phyloP scores from a whole-genome alignment of 352 stramenopile genomes.

The Phytophthora foliorum region DNA sequence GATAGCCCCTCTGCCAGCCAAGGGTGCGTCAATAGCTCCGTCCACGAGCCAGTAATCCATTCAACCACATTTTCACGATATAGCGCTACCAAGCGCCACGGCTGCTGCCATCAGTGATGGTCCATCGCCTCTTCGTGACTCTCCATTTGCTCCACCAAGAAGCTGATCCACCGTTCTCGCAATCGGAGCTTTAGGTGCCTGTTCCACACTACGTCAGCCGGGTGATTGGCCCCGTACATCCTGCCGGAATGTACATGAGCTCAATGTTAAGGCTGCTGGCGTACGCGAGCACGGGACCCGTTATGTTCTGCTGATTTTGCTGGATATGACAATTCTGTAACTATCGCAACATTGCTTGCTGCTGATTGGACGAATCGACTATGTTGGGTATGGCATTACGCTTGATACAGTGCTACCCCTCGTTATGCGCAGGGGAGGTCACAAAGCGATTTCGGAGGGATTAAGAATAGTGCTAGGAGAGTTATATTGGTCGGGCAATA shows the following conservation, averaged over 20 bases:
- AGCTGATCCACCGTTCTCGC: neutral
- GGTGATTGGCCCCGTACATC: slow-evolving; percentile 7
- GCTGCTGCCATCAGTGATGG: neutral
- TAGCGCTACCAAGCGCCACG: neutral
- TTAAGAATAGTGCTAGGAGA: no score
- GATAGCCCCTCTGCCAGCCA: no score
- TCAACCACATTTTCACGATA: neutral
- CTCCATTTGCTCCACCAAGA: neutral
- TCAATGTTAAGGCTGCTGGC: slow-evolving; percentile 1
- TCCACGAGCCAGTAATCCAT: neutral
- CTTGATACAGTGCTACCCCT: no score
- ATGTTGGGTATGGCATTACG: no score
- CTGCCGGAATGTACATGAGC: slow-evolving; percentile 1
- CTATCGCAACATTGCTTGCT: no score
- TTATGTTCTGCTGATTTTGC: no score
- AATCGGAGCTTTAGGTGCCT: neutral
- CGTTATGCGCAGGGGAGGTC: no score
- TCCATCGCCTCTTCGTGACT: neutral
- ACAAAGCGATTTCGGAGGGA: no score
- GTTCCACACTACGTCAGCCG: slow-evolving; percentile 9
- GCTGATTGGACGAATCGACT: no score
- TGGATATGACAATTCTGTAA: no score
- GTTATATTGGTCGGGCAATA: no score
- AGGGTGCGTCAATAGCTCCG: neutral
- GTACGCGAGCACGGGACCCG: neutral